phyloP scores from a whole-genome alignment of 768 basidiomycete species.

The Naganishia vaughanmartiniae region DNA sequence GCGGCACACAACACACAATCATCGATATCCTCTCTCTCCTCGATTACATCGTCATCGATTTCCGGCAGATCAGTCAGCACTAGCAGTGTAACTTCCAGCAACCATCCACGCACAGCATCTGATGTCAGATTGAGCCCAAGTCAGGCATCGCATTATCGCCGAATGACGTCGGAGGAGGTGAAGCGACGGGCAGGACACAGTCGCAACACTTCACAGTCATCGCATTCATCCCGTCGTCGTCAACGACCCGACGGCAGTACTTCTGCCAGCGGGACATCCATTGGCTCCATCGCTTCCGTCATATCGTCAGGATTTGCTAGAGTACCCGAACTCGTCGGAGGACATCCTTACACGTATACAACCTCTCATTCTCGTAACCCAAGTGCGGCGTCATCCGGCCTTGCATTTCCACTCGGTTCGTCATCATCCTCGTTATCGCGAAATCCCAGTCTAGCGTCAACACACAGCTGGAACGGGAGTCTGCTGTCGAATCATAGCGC shows the following conservation, averaged over 20 bases:
- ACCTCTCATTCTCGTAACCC: conserved; percentile 15
- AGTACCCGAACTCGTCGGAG: conserved; percentile 45
- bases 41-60: conserved; percentile 22
- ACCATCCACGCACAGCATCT: conserved; percentile 13
- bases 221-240: conserved; percentile 14
- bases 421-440: background rate
- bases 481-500: background rate
- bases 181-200: conserved; percentile 42
- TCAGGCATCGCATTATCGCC: conserved; percentile 48
- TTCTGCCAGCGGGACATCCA: conserved; percentile 22
- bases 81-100: conserved; percentile 7
- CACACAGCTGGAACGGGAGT: conserved; percentile 14
- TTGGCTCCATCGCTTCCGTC: conserved; percentile 32
- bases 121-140: conserved; percentile 34
- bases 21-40: conserved; percentile 27
- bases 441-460: background rate
- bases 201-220: conserved; percentile 32
- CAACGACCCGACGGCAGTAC: conserved; percentile 25
- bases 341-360: conserved; percentile 24
- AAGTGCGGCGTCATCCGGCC: conserved; percentile 13
- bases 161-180: conserved; percentile 44
- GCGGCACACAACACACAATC: conserved; percentile 1
- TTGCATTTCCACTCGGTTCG: background rate
- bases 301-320: conserved; percentile 32
- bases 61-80: background rate